Base-by-base conservation (phyloP, 2,329 filamentous ascomycete species). In the Aspergillus texensis region DNA sequence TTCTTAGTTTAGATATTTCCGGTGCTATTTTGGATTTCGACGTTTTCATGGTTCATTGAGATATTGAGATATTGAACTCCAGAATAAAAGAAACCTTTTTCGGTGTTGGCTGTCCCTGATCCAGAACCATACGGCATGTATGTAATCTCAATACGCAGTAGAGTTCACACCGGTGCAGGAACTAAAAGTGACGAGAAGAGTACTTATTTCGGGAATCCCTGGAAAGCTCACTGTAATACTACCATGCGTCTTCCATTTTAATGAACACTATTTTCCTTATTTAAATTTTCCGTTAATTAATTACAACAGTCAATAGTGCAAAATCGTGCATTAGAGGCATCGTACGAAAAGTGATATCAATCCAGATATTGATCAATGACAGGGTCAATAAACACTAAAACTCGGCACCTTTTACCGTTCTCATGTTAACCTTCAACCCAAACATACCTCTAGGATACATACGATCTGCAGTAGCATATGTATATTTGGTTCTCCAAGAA, bases 131-230 rank as follows among this genome's bases (percentile, higher is more conserved):
- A 60, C 46, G 9, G 32, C 16, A 41, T 36, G 48, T 52, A 24
- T 61, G 52, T 64, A 62, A 60, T 62, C 52, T 26, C 57, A 48
- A 60, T 61, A 66, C 56, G 4, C 4, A 54, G 53, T 58, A 57
- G 48, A 59, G 54, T 65, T 65, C 55, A 53, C 65, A 61, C 65
- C 63, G 57, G 65, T 39, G 61, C 57, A 65, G 55, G 60, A 63
- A 65, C 63, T 61, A 61, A 60, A 28, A 48, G 30, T 57, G 57
- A 58, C 50, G 45, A 65, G 57, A 56, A 55, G 36, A 46, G 36
- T 41, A 53, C 55, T 58, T 53, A 55, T 30, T 52, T 45, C 54
- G 16, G 50, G 50, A 48, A 61, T 58, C 64, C 64, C 52, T 66
- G 48, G 57, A 63, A 63, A 63, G 60, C 26, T 19, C 30, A 34